Base-by-base conservation (phyloP, 805 yeast genomes). In the Hyphopichia homilentoma region DNA sequence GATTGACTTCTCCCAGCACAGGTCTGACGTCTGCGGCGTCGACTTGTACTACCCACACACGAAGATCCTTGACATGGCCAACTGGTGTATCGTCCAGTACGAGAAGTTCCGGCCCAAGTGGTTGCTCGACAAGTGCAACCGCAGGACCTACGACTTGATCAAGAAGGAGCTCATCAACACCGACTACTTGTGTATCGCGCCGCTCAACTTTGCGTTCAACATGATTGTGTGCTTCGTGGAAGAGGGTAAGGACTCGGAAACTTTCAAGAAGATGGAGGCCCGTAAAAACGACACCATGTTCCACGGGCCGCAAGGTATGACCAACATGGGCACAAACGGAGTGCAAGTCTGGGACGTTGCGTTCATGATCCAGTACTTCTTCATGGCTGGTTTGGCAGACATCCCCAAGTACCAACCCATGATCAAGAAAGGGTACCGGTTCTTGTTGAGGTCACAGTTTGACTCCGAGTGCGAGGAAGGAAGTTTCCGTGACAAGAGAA, bases 311-410 rank as follows among this genome's bases (percentile, higher is more conserved):
- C 84, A 83, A 52, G 99, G 99, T 4, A 72, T 93, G 79, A 76
- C 90, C 2, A 83, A 86, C 35, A 86, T 84, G 85, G 99, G 99
- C 2, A 93, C 99, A 1, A 93, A 93, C 57, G 99, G 99, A 16
- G 86, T 85, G 0, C 99, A 93, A 59, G 89, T 83, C 1, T 93
- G 99, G 98, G 99, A 93, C 57, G 80, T 81, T 17, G 89, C 97
- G 0, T 90, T 93, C 62, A 83, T 85, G 35, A 68, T 93, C 16
- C 98, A 93, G 52, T 85, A 86, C 48, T 73, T 77, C 40, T 79
- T 86, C 38, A 65, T 74, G 48, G 84, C 95, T 0, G 96, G 95
- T 0, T 58, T 89, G 21, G 89, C 85, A 3, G 82, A 79, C 18
- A 45, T 67, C 21, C 79, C 84, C 1, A 78, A 81, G 52, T 86